Conservation (phyloP, 2,329 filamentous ascomycete genomes). For the Cytospora paraplurivora region DNA sequence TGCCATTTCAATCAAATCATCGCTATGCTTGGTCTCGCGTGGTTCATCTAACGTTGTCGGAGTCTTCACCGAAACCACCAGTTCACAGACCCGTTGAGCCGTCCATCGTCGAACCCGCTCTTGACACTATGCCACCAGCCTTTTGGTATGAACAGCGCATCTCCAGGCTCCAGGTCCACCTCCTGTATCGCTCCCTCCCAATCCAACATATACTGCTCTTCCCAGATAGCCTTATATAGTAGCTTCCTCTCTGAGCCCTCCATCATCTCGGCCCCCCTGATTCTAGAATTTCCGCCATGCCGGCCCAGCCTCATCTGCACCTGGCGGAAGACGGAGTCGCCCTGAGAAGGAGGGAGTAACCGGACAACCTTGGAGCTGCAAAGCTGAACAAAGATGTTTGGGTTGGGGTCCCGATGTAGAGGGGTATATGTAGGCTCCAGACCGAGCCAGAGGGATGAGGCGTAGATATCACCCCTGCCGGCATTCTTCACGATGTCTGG, state of each 20-base stretch:
- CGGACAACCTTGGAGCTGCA: constrained; percentile 72
- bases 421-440: constrained; percentile 86
- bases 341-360: constrained; percentile 66
- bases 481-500: constrained; percentile 64
- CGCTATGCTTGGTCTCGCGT: too few relatives aligned
- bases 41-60: background rate
- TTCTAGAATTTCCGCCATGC: constrained; percentile 44
- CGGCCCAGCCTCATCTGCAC: constrained; percentile 47
- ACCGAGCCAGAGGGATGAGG: constrained; percentile 85
- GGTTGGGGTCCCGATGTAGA: constrained; percentile 89
- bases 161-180: constrained; percentile 62
- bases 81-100: constrained; percentile 57
- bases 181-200: constrained; percentile 44
- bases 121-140: constrained; percentile 88
- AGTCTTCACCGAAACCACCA: constrained; percentile 73
- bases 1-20: too few relatives aligned
- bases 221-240: constrained; percentile 74
- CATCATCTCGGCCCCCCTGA: constrained; percentile 92
- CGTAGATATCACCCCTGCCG: constrained; percentile 83
- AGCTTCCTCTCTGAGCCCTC: constrained; percentile 68
- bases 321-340: constrained; percentile 63
- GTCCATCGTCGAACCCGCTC: constrained; percentile 53
- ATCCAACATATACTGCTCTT: constrained; percentile 26
- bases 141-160: constrained; percentile 76
- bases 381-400: constrained; percentile 87